Percentiles rank a stretch among this genome's conserved stretches.
These are phyloP conservation scores for Penicillium sp. DNA, from an alignment of 2,329 filamentous ascomycete genomes.

Conservation along the genomic window DNA sequence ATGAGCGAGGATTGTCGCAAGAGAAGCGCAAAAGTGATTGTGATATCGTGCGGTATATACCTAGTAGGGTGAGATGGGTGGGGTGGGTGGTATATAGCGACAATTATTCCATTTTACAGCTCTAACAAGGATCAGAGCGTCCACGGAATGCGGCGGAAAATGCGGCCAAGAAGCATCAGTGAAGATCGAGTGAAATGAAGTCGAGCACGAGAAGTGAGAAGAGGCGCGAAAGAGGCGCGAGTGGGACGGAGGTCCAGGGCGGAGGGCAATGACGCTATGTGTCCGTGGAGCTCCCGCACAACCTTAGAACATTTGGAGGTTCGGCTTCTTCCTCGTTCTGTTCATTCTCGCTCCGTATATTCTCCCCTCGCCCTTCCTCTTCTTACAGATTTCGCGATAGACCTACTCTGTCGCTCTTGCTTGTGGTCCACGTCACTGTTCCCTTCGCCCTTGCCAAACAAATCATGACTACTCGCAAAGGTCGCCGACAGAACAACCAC, in stretches of 20 bases:
- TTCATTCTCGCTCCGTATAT: neutral
- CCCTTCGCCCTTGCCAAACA: constrained; percentile 1
- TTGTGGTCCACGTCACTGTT: neutral
- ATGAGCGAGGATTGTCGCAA: neutral
- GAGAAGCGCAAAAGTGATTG: neutral
- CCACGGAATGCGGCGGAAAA: constrained; percentile 2
- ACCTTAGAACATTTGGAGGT: neutral
- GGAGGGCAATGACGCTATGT: neutral
- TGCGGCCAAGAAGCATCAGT: neutral
- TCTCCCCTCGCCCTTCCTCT: neutral
- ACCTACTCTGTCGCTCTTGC: neutral
- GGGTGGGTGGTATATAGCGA: constrained; percentile 8
- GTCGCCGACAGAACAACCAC: constrained; percentile 33
- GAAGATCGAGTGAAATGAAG: neutral
- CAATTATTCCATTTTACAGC: constrained; percentile 14
- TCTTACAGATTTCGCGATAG: too few relatives aligned
- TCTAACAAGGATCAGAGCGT: constrained; percentile 7
- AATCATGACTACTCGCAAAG: constrained; percentile 36
- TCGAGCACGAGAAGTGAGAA: constrained; percentile 1
- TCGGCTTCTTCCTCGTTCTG: neutral
- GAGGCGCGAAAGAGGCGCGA: neutral
- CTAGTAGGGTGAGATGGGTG: neutral
- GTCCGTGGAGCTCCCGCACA: neutral
- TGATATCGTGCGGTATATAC: neutral
- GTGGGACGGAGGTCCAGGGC: neutral